Percentiles rank a stretch among this genome's conserved stretches.
Conservation (phyloP, 495 filamentous ascomycete genomes). For the Trichocladium antarcticum region DNA sequence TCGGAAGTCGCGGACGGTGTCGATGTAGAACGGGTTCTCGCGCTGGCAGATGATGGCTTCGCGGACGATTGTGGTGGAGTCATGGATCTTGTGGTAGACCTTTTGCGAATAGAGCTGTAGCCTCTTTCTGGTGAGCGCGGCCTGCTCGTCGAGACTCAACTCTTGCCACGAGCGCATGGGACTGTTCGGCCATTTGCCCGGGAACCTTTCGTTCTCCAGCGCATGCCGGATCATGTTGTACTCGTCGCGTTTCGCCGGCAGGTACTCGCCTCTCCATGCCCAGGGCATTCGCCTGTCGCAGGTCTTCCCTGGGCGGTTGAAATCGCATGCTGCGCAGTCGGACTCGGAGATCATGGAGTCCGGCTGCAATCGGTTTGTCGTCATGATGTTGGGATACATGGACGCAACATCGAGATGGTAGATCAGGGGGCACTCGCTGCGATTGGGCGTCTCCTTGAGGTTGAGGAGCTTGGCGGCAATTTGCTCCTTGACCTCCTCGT, state of each 20-base stretch:
- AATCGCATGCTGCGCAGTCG: constrained; percentile 93
- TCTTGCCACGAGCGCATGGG: constrained; percentile 71
- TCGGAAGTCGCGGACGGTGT: constrained; percentile 90
- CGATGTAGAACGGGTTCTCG: constrained; percentile 97
- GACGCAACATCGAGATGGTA: constrained; percentile 98
- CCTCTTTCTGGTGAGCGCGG: constrained; percentile 69
- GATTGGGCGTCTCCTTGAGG: constrained; percentile 69
- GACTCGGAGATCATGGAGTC: constrained; percentile 98
- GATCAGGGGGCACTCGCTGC: constrained; percentile 77
- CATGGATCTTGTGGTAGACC: constrained; percentile 98
- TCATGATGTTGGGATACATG: constrained; percentile 99
- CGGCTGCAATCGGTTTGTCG: constrained; percentile 91
- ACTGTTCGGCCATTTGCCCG: constrained; percentile 55
- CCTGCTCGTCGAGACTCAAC: constrained; percentile 72
- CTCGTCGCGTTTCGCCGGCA: constrained; percentile 91
- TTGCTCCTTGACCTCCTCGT: constrained; percentile 80
- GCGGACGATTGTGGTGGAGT: constrained; percentile 81
- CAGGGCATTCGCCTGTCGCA: constrained; percentile 92
- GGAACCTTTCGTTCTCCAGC: constrained; percentile 88
- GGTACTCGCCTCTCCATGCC: constrained; percentile 96
- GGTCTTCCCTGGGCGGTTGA: constrained; percentile 94
- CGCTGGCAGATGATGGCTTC: constrained; percentile 98
- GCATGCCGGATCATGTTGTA: constrained; percentile 98
- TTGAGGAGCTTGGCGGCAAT: constrained; percentile 61
- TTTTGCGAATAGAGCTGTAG: constrained; percentile 92